Base-by-base conservation (phyloP, 2,329 filamentous ascomycete species). In the Arthrinium phaeospermum region DNA sequence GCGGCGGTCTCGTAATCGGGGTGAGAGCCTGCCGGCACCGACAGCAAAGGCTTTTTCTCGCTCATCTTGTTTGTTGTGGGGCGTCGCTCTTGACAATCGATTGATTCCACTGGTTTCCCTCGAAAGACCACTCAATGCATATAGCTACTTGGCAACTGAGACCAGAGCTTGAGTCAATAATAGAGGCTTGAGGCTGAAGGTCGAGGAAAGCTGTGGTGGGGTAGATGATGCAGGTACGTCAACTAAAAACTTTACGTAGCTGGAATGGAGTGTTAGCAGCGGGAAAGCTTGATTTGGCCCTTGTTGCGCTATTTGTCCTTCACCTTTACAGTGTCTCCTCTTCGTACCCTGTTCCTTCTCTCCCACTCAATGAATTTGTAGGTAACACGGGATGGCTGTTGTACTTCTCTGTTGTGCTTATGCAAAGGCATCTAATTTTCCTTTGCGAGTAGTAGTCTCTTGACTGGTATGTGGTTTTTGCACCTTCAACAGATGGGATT, bases 1-100 rank as follows among this genome's bases (percentile, higher is more conserved):
- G 82, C 79, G 13, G 83, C 80, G 71, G 84, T 81, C 61, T 81
- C 79, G 78, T 89, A 87, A 71, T 85, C 82, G 4, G 87, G 85
- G 45, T 86, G 85, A 27, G 85, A 81, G 45, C 87, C 85, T 49
- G 75, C 75, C 67, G 79, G 78, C 8, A 73, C 67, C 47, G 72
- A 69, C 53, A 73, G 70, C 10, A 73, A 75, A 67, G 73, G 74
- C 51, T 74, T 75, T 70, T 77, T 72, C 64, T 75, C 75, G 71
- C 74, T 74, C 77, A 79, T 79, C 68, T 68, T 74, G 70, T 27
- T 30, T 30, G 46, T 47, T 7, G 46, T 46, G 34, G n/a, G 30
- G 22, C 22, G 57, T 64, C 34, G 12, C 34, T 64, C 30, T 64
- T 64, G 57, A 14, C 34, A n/a, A 64, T 49, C 1, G 8, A 22